phyloP scores from a whole-genome alignment of 495 filamentous ascomycete genomes.

The Neurospora cerealis region DNA sequence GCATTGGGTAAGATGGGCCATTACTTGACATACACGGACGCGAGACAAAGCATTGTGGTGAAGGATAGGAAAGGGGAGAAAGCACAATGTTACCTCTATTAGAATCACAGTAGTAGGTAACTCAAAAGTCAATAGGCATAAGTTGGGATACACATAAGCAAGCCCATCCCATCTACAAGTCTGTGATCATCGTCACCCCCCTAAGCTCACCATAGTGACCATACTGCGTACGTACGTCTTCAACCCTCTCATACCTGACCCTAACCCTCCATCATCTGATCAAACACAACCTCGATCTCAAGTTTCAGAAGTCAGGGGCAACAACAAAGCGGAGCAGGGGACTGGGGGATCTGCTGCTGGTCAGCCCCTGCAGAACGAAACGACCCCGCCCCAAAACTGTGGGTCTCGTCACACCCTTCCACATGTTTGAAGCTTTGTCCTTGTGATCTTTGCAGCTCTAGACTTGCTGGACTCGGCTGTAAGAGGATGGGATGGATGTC shows the following conservation, averaged over 20 bases:
- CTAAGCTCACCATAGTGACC: neutral
- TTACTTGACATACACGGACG: neutral
- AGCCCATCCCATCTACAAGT: neutral
- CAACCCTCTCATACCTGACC: neutral
- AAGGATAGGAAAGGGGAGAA: neutral
- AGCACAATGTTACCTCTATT: neutral
- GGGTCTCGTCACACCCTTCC: neutral
- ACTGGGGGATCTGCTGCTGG: neutral
- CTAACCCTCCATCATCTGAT: neutral
- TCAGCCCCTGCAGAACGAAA: neutral
- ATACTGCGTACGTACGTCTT: too few species aligned
- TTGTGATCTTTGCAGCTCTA: neutral
- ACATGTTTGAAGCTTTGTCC: neutral
- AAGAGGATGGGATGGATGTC: neutral
- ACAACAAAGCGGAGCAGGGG: neutral
- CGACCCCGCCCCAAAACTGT: neutral
- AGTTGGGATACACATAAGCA: neutral
- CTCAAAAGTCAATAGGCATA: neutral
- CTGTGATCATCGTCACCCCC: neutral
- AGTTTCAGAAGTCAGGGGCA: neutral
- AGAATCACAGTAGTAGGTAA: neutral
- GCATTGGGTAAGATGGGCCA: neutral
- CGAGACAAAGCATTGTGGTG: neutral
- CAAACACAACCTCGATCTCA: neutral
- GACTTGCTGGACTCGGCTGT: neutral